Percentiles rank a stretch among this genome's conserved stretches.
Evolutionary conservation across 768 basidiomycete species (phyloP).

Genomic region (Amyloporia xantha): DNA sequence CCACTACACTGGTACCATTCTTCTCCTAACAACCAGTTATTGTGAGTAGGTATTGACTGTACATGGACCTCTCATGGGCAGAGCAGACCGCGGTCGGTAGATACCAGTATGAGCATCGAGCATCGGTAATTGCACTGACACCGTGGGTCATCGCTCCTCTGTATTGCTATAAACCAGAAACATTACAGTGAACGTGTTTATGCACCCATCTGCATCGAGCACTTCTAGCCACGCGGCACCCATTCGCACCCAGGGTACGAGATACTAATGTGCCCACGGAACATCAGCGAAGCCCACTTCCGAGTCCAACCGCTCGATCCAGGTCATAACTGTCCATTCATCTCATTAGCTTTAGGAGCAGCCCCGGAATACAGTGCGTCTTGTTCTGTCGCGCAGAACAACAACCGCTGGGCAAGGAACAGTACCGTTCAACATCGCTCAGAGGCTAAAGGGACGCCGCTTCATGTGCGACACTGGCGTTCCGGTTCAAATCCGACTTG

Average conservation of each 20-base stretch:
- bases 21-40: no score
- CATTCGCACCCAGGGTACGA: neutral
- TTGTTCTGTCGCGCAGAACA: conserved; percentile 23
- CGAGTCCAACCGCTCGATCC: conserved; percentile 13
- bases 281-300: neutral
- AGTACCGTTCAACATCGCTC: no score
- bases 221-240: neutral
- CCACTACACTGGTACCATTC: no score
- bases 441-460: no score
- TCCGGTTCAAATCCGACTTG: conserved; percentile 12
- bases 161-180: no score
- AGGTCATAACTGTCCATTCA: conserved; percentile 33
- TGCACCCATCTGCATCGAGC: neutral
- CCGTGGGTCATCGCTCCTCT: no score
- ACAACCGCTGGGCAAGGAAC: conserved; percentile 9
- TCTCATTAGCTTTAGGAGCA: conserved; percentile 27
- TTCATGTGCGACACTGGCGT: conserved; percentile 10
- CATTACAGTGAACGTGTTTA: no score
- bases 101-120: no score
- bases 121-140: no score
- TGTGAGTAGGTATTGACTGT: no score
- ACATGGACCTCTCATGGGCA: no score
- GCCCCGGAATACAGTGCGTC: conserved; percentile 27
- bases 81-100: no score
- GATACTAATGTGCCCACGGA: conserved; percentile 7